Conservation (phyloP, 2,329 filamentous ascomycete genomes). For the Emergomyces pasteurianus region DNA sequence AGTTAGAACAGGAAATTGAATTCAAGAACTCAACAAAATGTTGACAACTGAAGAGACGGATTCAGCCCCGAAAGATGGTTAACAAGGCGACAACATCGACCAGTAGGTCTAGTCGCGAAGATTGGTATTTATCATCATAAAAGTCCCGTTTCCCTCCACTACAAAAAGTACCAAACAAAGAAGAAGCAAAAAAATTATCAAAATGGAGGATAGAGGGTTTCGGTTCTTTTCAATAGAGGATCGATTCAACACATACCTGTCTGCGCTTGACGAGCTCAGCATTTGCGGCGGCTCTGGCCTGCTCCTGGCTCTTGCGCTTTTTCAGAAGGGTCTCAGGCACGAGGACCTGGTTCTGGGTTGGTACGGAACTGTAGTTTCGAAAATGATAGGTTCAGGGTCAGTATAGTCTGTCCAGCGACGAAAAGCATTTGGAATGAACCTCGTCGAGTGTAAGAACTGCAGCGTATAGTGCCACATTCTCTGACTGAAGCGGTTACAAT, state of each 20-base stretch:
- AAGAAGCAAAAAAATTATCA: conserved; percentile 3
- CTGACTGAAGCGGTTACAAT: conserved; percentile 48
- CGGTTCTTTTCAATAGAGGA: neutral
- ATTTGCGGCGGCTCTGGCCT: conserved; percentile 82
- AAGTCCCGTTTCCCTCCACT: conserved; percentile 22
- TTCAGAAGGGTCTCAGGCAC: conserved; percentile 99
- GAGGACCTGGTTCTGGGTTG: conserved; percentile 88
- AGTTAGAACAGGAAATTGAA: conserved; percentile 16
- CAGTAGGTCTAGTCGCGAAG: conserved; percentile 75
- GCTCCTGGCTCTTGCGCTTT: conserved; percentile 99
- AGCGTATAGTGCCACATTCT: conserved; percentile 83
- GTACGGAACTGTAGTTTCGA: conserved; percentile 58
- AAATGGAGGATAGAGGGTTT: neutral
- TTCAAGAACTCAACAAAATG: conserved; percentile 14
- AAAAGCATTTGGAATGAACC: conserved; percentile 51
- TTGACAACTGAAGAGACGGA: conserved; percentile 10
- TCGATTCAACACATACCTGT: conserved; percentile 54
- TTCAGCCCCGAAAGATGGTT: conserved; percentile 64
- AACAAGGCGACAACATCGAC: conserved; percentile 86
- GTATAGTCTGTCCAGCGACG: conserved; percentile 63
- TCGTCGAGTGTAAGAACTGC: conserved; percentile 84
- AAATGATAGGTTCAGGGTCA: conserved; percentile 35
- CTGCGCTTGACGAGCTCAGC: conserved; percentile 76
- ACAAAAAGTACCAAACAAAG: conserved; percentile 11
- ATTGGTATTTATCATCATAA: conserved; percentile 82